Percentiles rank a stretch among this genome's conserved stretches.
These are phyloP conservation scores for Nannochloris sp. DNA, from an alignment of 139 green algal species.

Conservation along the genomic window DNA sequence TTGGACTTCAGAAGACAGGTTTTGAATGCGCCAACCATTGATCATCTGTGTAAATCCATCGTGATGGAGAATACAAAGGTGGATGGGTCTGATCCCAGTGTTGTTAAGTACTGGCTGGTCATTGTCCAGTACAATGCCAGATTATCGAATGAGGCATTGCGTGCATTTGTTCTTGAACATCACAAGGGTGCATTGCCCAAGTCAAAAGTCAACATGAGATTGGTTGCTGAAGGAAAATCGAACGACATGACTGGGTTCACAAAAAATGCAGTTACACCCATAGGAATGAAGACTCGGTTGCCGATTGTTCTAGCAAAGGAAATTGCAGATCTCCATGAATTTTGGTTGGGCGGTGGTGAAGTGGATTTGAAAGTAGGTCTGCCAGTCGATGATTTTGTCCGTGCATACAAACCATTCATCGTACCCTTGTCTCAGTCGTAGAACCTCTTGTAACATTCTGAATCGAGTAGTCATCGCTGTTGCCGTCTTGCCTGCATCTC, in stretches of 20 bases:
- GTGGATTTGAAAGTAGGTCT: slow-evolving; percentile 78
- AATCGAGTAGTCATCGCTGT: too few species aligned
- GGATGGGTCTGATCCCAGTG: slow-evolving; percentile 4
- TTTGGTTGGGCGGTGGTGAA: slow-evolving; percentile 80
- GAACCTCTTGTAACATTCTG: neutral
- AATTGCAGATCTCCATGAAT: slow-evolving; percentile 44
- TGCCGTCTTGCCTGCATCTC: too few species aligned
- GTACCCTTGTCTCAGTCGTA: slow-evolving; percentile 49
- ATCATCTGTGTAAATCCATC: slow-evolving; percentile 81
- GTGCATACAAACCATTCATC: slow-evolving; percentile 45
- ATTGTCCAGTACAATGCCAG: slow-evolving; percentile 62
- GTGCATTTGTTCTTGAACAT: slow-evolving; percentile 47
- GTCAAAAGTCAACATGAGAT: slow-evolving; percentile 69
- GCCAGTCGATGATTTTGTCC: slow-evolving; percentile 41
- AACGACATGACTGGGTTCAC: slow-evolving; percentile 52
- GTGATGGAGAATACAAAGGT: slow-evolving; percentile 74
- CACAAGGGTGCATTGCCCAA: slow-evolving; percentile 33
- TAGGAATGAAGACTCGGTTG: slow-evolving; percentile 54
- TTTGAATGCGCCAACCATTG: slow-evolving; percentile 22
- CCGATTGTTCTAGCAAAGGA: slow-evolving; percentile 70
- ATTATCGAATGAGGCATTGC: slow-evolving; percentile 72
- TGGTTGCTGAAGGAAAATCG: slow-evolving; percentile 59
- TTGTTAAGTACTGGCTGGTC: slow-evolving; percentile 65
- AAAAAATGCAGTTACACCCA: slow-evolving; percentile 78
- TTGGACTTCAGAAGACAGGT: slow-evolving; percentile 52